These are phyloP conservation scores for Alternaria metachromatica DNA, from an alignment of 2,329 filamentous ascomycete genomes.

Conservation along the genomic window DNA sequence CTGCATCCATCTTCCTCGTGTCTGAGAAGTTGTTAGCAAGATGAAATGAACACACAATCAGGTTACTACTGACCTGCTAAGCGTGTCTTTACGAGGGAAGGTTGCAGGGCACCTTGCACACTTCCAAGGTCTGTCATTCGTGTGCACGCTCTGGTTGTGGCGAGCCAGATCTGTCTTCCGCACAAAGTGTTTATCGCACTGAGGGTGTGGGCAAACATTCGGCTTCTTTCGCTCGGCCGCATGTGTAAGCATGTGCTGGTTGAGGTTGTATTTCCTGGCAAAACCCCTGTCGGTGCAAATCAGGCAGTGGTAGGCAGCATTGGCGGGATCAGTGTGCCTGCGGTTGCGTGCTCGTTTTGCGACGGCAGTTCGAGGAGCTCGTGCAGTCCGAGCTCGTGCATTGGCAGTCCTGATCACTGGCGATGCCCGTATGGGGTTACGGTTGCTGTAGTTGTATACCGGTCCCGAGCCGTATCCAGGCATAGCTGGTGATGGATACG, in stretches of 20 bases:
- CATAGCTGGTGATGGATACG: constrained; percentile 30
- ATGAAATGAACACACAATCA: neutral
- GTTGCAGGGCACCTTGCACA: constrained; percentile 74
- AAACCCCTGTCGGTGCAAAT: constrained; percentile 77
- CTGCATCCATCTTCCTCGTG: constrained; percentile 80
- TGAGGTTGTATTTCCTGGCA: constrained; percentile 84
- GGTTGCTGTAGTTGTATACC: constrained; percentile 19
- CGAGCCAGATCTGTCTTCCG: constrained; percentile 78
- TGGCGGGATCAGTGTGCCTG: constrained; percentile 23
- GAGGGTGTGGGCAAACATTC: constrained; percentile 68
- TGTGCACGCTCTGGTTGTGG: constrained; percentile 69
- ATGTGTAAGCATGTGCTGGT: constrained; percentile 85
- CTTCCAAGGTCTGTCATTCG: constrained; percentile 72
- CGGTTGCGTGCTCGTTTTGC: constrained; percentile 20
- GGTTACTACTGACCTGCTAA: constrained; percentile 69
- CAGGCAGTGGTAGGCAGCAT: constrained; percentile 67
- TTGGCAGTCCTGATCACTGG: constrained; percentile 21
- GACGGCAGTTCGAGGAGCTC: neutral
- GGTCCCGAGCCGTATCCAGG: constrained; percentile 26
- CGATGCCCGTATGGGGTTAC: constrained; percentile 12
- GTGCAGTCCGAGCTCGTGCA: constrained; percentile 13
- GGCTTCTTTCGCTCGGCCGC: constrained; percentile 75
- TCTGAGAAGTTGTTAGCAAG: constrained; percentile 53
- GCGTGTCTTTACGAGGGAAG: constrained; percentile 82
- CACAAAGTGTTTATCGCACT: constrained; percentile 78